A percentile compares a stretch with the other conserved stretches of the same genome.
Evolutionary conservation across 306 rosid genomes (phyloP).

Genomic region (Canavalia ensiformis): DNA sequence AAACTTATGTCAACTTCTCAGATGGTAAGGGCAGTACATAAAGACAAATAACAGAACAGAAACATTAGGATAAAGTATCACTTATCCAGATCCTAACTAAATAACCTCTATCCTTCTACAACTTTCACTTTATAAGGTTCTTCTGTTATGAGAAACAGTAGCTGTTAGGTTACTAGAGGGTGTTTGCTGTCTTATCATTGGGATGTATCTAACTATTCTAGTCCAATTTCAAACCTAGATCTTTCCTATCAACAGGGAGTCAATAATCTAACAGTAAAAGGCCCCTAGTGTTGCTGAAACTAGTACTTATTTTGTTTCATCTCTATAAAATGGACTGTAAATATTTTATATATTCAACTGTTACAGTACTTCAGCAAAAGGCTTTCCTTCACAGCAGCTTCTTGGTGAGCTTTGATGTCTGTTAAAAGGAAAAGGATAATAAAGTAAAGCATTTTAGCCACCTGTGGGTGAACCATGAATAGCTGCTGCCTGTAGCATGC

Average conservation of each 20-base stretch:
- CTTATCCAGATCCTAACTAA: not conserved
- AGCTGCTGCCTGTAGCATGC: not conserved
- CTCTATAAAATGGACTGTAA: not conserved
- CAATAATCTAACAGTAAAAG: not conserved
- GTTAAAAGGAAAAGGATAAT: not conserved
- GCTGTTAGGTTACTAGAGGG: no score
- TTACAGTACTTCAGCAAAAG: not conserved
- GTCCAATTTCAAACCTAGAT: constrained; percentile 11
- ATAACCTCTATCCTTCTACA: no score
- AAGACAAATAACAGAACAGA: not conserved
- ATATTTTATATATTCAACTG: not conserved
- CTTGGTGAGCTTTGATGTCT: constrained; percentile 12
- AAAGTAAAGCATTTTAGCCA: constrained; percentile 36
- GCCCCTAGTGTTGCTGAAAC: not conserved
- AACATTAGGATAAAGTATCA: not conserved
- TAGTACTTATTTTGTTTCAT: not conserved
- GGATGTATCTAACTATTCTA: constrained; percentile 20
- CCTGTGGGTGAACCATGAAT: not conserved
- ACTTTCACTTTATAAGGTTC: constrained; percentile 16
- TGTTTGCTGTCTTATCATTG: not conserved
- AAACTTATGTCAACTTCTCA: not conserved
- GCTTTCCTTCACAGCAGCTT: not conserved
- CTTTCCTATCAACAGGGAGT: not conserved
- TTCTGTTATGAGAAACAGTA: not conserved
- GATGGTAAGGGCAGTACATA: not conserved